These are phyloP conservation scores for Ophiostoma triangulosporum DNA, from an alignment of 2,329 filamentous ascomycete genomes.

Conservation along the genomic window DNA sequence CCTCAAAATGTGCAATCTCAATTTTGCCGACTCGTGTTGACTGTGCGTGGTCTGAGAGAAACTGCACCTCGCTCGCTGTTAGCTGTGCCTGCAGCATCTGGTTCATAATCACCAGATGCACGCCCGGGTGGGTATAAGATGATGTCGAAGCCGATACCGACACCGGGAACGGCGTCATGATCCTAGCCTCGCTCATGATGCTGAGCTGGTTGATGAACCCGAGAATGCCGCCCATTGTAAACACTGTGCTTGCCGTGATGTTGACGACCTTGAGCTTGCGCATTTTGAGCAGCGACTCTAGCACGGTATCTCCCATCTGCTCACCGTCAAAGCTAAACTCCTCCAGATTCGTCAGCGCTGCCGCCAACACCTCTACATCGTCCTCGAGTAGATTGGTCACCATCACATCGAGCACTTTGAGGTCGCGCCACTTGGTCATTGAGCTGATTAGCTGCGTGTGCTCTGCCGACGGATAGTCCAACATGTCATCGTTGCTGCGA, in stretches of 20 bases:
- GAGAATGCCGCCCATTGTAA: slow-evolving; percentile 37
- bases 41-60: slow-evolving; percentile 17
- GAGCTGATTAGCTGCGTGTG: slow-evolving; percentile 21
- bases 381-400: slow-evolving; percentile 34
- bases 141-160: background rate
- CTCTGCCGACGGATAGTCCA: slow-evolving; percentile 2
- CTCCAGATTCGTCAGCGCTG: slow-evolving; percentile 34
- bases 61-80: slow-evolving; percentile 15
- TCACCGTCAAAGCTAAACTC: slow-evolving; percentile 44
- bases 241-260: slow-evolving; percentile 40
- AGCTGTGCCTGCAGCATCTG: slow-evolving; percentile 21
- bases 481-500: slow-evolving; percentile 9
- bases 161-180: background rate
- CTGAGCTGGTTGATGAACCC: slow-evolving; percentile 22
- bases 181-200: background rate
- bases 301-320: slow-evolving; percentile 33
- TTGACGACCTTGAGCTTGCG: slow-evolving; percentile 35
- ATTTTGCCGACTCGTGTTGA: slow-evolving; percentile 20
- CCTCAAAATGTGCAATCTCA: slow-evolving; percentile 24
- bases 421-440: slow-evolving; percentile 34
- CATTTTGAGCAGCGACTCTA: slow-evolving; percentile 24
- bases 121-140: slow-evolving; percentile 10
- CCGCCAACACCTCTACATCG: slow-evolving; percentile 35
- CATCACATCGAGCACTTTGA: slow-evolving; percentile 39
- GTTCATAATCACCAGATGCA: slow-evolving; percentile 23